Percentiles rank a stretch among this genome's conserved stretches.
Evolutionary conservation across 2,329 filamentous ascomycete species (phyloP).

Genomic region (Trichothecium roseum): DNA sequence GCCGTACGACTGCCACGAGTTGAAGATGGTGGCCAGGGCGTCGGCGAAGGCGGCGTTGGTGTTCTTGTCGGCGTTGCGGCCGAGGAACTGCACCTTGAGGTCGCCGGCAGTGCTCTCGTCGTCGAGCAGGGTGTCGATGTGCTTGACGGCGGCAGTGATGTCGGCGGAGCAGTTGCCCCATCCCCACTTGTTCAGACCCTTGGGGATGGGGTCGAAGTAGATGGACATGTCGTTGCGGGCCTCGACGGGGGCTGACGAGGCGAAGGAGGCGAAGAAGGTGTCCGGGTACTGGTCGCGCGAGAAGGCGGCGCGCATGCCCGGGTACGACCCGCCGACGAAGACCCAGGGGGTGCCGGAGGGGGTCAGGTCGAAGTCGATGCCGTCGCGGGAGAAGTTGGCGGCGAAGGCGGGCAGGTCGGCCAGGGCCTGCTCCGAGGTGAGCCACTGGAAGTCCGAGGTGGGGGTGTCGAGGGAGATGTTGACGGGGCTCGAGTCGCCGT

Average conservation of each 20-base stretch:
- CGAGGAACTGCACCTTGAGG: no score
- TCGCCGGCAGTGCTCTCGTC: no score
- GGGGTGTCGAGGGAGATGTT: slow-evolving; percentile 8
- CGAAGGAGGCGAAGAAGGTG: slow-evolving; percentile 38
- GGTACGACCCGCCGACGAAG: slow-evolving; percentile 39
- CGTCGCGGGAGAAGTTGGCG: slow-evolving; percentile 11
- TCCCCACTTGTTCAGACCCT: slow-evolving; percentile 26
- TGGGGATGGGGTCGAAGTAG: slow-evolving; percentile 35
- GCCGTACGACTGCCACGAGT: no score
- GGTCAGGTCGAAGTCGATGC: slow-evolving; percentile 29
- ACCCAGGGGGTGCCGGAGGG: slow-evolving; percentile 36
- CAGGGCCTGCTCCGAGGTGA: slow-evolving; percentile 16
- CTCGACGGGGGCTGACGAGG: slow-evolving; percentile 38
- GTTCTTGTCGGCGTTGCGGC: no score
- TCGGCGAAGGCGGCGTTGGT: no score
- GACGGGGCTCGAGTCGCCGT: slow-evolving; percentile 12
- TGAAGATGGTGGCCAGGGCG: no score
- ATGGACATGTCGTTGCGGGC: slow-evolving; percentile 33
- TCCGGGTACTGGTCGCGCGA: slow-evolving; percentile 32
- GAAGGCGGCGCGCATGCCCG: slow-evolving; percentile 39
- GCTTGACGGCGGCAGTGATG: slow-evolving; percentile 31
- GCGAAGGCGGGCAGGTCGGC: slow-evolving; percentile 18
- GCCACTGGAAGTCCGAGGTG: slow-evolving; percentile 9
- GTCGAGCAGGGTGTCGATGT: slow-evolving; percentile 23
- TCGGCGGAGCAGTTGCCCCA: slow-evolving; percentile 33